Evolutionary conservation across 305 asterid genomes (phyloP), one percentile per base, ranked within the genome.

Genomic region (Fraxinus sp.): DNA sequence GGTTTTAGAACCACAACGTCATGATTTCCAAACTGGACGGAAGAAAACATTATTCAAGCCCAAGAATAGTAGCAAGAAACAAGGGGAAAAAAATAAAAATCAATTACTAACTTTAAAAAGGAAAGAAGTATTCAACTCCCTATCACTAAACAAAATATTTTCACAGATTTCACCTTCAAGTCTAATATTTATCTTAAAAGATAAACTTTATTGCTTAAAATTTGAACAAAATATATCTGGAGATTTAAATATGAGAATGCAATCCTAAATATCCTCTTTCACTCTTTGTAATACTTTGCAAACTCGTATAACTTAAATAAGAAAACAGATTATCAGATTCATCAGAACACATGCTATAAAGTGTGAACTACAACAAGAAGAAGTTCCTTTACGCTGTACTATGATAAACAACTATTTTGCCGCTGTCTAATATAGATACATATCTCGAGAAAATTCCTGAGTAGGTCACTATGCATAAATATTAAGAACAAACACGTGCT

Each of bases 1-100:
- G 97, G 94, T 84, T 90, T 96, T 90, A 96, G 73, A 82, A 92
- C 93, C 83, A 96, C 94, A 11, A 94, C 98, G 78, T 95, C 99
- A 78, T 95, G 99, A 84, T 91, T 92, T 79, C 98, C 98, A 82
- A 94, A 94, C 99, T 94, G 92, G 82, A 78, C 77, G 37, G 28
- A 52, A 76, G 76, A 46, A 66, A 75, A 73, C 39, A 78, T 37
- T 24, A 36, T 80, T 88, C 70, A 89, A 85, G 79, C 75, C n/a
- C 66, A 77, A 82, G 72, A 83, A 41, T 39, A 18, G 32, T 24
- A 83, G 41, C 49, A 80, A 41, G 16, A 78, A 46, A 41, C 52
- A 83, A 70, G 77, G 37, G 52, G 78, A 36, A 59, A n/a, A 10
- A 41, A 13, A 7, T 74, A 84, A 14, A 35, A 71, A 71, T 71